Evolutionary conservation across 805 yeast species (phyloP).

Genomic region (Blastobotrys peoriensis): DNA sequence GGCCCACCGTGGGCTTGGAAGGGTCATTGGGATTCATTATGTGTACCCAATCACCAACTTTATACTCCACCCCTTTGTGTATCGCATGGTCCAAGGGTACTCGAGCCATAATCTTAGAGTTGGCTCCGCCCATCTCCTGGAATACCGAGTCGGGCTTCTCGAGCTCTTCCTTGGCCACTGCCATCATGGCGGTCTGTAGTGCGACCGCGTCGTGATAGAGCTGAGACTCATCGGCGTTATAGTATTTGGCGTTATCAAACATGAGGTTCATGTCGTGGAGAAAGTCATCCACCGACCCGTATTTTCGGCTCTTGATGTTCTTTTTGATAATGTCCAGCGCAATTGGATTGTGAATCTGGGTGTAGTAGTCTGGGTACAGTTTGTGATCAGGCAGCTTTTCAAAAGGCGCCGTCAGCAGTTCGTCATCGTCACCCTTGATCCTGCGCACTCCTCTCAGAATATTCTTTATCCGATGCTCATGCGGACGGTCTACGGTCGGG

Average conservation of each 20-base stretch:
- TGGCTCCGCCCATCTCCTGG: constrained; percentile 33
- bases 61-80: constrained; percentile 63
- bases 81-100: constrained; percentile 76
- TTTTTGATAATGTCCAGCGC: constrained; percentile 51
- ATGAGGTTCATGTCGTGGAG: constrained; percentile 69
- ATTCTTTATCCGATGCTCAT: constrained; percentile 85
- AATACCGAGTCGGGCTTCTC: constrained; percentile 78
- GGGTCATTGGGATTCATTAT: constrained; percentile 83
- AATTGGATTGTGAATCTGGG: constrained; percentile 37
- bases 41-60: constrained; percentile 94
- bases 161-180: constrained; percentile 58
- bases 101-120: constrained; percentile 58
- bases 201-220: constrained; percentile 55
- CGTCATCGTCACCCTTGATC: constrained; percentile 48
- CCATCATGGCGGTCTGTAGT: constrained; percentile 57
- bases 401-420: constrained; percentile 52
- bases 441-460: constrained; percentile 77
- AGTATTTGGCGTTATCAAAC: constrained; percentile 67
- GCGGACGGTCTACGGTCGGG: constrained; percentile 84
- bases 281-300: constrained; percentile 67
- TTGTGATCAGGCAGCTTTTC: constrained; percentile 76
- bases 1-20: constrained; percentile 87
- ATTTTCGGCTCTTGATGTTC: constrained; percentile 79
- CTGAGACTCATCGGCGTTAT: constrained; percentile 51
- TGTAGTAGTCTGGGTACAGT: constrained; percentile 45